Percentiles rank a stretch among this genome's conserved stretches.
phyloP scores from a whole-genome alignment of 2,329 filamentous ascomycete species.

The Macrophomina tecta region DNA sequence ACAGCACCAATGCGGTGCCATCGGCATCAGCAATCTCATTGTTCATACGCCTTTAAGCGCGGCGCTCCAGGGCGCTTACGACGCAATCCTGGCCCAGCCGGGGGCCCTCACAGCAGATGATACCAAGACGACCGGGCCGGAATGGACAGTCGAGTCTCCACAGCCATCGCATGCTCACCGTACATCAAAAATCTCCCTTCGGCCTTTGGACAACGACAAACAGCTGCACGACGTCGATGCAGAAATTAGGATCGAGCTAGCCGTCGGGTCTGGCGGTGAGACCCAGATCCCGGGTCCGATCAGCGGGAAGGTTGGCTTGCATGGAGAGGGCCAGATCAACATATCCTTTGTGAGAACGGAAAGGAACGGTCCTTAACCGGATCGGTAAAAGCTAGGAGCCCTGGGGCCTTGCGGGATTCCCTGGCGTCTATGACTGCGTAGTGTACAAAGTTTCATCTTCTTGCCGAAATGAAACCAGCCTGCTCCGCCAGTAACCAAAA shows the following conservation, averaged over 20 bases:
- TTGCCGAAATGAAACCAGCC: neutral
- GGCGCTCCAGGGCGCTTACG: conserved; percentile 10
- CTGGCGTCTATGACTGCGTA: neutral
- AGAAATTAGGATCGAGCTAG: conserved; percentile 16
- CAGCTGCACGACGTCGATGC: neutral
- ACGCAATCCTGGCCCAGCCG: conserved; percentile 7
- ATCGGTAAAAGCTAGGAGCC: conserved; percentile 1
- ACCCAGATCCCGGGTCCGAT: neutral
- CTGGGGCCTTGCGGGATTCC: conserved; percentile 4
- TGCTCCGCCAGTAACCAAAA: neutral
- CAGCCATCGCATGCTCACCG: neutral
- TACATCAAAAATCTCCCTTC: neutral
- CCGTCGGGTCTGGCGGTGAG: conserved; percentile 5
- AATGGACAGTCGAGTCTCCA: neutral
- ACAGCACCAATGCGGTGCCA: conserved; percentile 58
- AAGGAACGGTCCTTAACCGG: neutral
- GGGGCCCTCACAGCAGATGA: neutral
- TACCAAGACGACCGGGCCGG: neutral
- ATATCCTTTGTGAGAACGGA: conserved; percentile 17
- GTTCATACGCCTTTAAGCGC: conserved; percentile 34
- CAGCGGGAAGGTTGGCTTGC: neutral
- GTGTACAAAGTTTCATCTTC: conserved; percentile 2
- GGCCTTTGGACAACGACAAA: neutral
- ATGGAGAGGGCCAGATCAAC: conserved; percentile 4
- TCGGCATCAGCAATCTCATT: conserved; percentile 49